Conservation (phyloP, 805 yeast species). For the Candida silvicultrix region DNA sequence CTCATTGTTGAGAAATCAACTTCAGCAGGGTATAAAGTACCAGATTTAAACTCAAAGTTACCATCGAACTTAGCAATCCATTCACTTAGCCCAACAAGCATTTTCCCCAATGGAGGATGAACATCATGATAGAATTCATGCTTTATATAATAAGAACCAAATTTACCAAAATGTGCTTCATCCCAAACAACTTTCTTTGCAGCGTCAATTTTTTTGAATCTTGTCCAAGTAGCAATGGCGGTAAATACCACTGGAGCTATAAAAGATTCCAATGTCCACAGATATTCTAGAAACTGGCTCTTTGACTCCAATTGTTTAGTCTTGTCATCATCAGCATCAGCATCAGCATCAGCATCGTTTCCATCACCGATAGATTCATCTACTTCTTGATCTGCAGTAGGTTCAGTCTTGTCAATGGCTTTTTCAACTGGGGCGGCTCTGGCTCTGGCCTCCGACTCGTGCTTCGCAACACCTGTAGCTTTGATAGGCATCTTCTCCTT, state of each 20-base stretch:
- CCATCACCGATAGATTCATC: neutral
- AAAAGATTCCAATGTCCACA: constrained; percentile 8
- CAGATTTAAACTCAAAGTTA: constrained; percentile 67
- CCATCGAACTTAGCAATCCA: constrained; percentile 80
- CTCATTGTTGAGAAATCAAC: constrained; percentile 63
- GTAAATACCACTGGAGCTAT: constrained; percentile 40
- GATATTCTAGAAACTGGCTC: neutral
- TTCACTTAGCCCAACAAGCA: constrained; percentile 74
- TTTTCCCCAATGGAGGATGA: constrained; percentile 82
- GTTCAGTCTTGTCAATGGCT: neutral
- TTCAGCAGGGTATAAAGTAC: constrained; percentile 55
- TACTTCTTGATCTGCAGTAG: neutral
- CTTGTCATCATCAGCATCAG: neutral
- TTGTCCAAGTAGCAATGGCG: constrained; percentile 40
- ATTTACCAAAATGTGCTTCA: constrained; percentile 86
- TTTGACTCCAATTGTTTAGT: neutral
- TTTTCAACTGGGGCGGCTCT: neutral
- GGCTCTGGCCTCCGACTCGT: neutral
- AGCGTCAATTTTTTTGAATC: constrained; percentile 53
- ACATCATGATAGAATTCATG: constrained; percentile 83
- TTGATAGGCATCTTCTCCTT: neutral
- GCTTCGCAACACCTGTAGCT: constrained; percentile 1
- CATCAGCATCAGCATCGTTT: too few species aligned
- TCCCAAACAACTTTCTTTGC: constrained; percentile 74
- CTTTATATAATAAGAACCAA: constrained; percentile 73